phyloP scores from a whole-genome alignment of 2,329 filamentous ascomycete genomes.

The Aspergillus sp. region DNA sequence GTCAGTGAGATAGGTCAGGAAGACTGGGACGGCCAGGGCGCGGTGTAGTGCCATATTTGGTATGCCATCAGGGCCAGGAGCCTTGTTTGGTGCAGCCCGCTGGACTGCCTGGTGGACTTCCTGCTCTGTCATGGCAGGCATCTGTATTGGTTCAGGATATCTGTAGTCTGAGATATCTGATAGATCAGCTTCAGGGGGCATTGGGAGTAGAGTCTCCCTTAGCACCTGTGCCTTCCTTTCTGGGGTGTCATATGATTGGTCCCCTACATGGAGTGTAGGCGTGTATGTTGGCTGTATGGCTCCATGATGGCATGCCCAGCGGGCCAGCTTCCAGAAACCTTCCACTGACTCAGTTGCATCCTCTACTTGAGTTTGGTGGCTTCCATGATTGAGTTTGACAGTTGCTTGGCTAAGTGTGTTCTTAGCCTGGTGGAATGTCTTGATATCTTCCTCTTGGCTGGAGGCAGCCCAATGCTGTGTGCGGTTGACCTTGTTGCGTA shows the following conservation, averaged over 20 bases:
- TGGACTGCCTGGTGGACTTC: conserved; percentile 4
- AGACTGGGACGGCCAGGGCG: neutral
- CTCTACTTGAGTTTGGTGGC: too few relatives aligned
- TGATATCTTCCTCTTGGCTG: neutral
- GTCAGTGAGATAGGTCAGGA: neutral
- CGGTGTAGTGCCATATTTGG: conserved; percentile 3
- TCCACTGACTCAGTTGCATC: too few relatives aligned
- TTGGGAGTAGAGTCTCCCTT: conserved; percentile 1
- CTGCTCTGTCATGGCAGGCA: conserved; percentile 3
- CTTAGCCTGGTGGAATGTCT: neutral
- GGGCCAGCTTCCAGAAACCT: neutral
- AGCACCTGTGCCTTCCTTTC: conserved; percentile 1
- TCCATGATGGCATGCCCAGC: neutral
- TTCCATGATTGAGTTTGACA: neutral
- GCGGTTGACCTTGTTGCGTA: neutral
- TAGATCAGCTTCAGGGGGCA: neutral
- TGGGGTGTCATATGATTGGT: neutral
- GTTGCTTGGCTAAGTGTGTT: neutral
- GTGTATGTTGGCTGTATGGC: neutral
- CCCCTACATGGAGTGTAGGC: neutral
- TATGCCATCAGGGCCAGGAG: conserved; percentile 4
- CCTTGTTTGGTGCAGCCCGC: conserved; percentile 3
- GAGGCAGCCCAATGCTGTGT: neutral
- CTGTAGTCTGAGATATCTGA: neutral
- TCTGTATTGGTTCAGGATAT: neutral